Percentiles rank a stretch among this genome's conserved stretches.
These are phyloP conservation scores for Alternaria metachromatica DNA, from an alignment of 2,329 filamentous ascomycete species.

Conservation along the genomic window DNA sequence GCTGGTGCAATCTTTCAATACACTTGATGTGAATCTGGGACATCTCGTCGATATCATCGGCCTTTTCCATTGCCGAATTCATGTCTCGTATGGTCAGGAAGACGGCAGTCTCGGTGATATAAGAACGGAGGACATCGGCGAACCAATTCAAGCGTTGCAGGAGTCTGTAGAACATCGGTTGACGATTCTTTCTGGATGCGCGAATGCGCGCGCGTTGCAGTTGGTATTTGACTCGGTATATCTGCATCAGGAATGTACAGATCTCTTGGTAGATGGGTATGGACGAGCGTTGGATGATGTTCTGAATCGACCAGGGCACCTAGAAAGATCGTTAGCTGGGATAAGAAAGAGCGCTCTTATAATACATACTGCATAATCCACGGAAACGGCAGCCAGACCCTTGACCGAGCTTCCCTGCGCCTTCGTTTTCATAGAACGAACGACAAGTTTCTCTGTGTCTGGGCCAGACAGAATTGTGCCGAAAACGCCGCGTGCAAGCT, in stretches of 20 bases:
- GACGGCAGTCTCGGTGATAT: slow-evolving; percentile 76
- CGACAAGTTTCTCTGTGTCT: slow-evolving; percentile 68
- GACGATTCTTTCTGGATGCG: neutral
- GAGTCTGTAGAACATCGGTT: slow-evolving; percentile 57
- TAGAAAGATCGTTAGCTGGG: slow-evolving; percentile 7
- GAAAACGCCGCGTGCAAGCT: slow-evolving; percentile 77
- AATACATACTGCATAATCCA: slow-evolving; percentile 71
- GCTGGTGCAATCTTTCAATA: slow-evolving; percentile 66
- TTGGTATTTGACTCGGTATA: slow-evolving; percentile 72
- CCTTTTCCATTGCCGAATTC: slow-evolving; percentile 61
- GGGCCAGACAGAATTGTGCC: slow-evolving; percentile 56
- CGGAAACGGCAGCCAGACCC: slow-evolving; percentile 66
- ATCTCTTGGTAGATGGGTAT: slow-evolving; percentile 72
- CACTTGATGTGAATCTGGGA: slow-evolving; percentile 71
- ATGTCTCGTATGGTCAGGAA: slow-evolving; percentile 66
- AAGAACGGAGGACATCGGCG: slow-evolving; percentile 74
- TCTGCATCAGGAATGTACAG: slow-evolving; percentile 78
- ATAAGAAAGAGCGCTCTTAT: neutral
- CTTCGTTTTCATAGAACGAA: slow-evolving; percentile 58
- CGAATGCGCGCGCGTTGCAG: slow-evolving; percentile 61
- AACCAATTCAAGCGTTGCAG: slow-evolving; percentile 80
- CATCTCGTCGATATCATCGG: slow-evolving; percentile 83
- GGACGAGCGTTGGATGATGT: slow-evolving; percentile 73
- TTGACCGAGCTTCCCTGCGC: slow-evolving; percentile 65
- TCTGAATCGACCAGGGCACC: slow-evolving; percentile 66